phyloP scores from a whole-genome alignment of 2,329 filamentous ascomycete genomes.

The Arthrobotrys iridis region DNA sequence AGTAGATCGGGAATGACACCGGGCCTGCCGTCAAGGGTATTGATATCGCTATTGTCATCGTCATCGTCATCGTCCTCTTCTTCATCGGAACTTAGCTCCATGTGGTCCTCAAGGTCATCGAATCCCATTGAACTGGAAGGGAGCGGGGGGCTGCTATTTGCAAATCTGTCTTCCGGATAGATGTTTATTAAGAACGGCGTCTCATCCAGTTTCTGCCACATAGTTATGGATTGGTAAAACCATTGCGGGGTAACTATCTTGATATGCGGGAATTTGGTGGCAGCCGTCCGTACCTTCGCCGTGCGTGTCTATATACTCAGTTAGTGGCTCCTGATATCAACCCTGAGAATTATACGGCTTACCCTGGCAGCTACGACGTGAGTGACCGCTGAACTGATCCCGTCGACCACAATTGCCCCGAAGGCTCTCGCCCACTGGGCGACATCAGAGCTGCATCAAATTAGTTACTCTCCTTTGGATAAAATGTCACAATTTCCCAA shows the following conservation, averaged over 20 bases:
- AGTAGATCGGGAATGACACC: slow-evolving; percentile 59
- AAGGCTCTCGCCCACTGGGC: slow-evolving; percentile 87
- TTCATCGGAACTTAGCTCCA: slow-evolving; percentile 64
- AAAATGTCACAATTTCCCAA: slow-evolving; percentile 39
- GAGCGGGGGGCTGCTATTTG: slow-evolving; percentile 60
- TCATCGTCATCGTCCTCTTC: slow-evolving; percentile 60
- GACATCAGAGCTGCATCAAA: slow-evolving; percentile 74
- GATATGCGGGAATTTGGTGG: slow-evolving; percentile 76
- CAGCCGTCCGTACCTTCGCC: slow-evolving; percentile 86
- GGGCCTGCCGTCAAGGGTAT: slow-evolving; percentile 54
- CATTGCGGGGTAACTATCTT: slow-evolving; percentile 93
- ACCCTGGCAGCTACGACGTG: slow-evolving; percentile 66
- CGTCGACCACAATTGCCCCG: slow-evolving; percentile 71
- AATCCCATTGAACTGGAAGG: slow-evolving; percentile 61
- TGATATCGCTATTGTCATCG: slow-evolving; percentile 52
- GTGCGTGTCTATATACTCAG: slow-evolving; percentile 75
- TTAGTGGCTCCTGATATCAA: slow-evolving; percentile 27
- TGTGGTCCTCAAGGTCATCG: slow-evolving; percentile 58
- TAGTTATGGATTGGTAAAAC: slow-evolving; percentile 83
- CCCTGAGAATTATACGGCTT: slow-evolving; percentile 62
- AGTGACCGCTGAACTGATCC: slow-evolving; percentile 64
- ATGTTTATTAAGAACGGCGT: slow-evolving; percentile 80
- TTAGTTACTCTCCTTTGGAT: neutral
- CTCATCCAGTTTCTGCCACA: slow-evolving; percentile 84
- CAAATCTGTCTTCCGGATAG: slow-evolving; percentile 70